Conservation (phyloP, 2,329 filamentous ascomycete species). For the Cryoendolithus antarcticus region DNA sequence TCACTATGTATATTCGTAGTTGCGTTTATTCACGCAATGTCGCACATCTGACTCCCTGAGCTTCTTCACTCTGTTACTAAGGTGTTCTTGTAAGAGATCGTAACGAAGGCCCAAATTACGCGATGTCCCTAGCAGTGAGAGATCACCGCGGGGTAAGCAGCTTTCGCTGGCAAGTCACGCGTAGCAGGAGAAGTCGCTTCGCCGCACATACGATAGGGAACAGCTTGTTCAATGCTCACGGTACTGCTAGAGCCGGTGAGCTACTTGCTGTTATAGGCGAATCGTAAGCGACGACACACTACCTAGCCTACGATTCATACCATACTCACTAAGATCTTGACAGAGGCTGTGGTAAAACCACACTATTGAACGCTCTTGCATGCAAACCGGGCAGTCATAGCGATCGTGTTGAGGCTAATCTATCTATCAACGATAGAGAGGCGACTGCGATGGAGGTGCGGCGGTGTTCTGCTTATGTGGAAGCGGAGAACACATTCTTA, state of each 20-base stretch:
- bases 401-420: constrained; percentile 33
- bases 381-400: constrained; percentile 32
- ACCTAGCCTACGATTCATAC: not conserved
- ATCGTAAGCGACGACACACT: constrained; percentile 9
- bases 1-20: too few species aligned
- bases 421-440: constrained; percentile 47
- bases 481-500: constrained; percentile 70
- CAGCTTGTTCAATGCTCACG: too few species aligned
- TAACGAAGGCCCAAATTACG: too few species aligned
- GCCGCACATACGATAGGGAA: too few species aligned
- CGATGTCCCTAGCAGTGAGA: too few species aligned
- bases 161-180: too few species aligned
- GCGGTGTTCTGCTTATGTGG: constrained; percentile 57
- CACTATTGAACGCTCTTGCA: constrained; percentile 62
- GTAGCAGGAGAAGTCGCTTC: too few species aligned
- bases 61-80: too few species aligned
- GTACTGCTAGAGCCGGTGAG: constrained; percentile 40
- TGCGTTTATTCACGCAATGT: too few species aligned
- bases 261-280: constrained; percentile 68
- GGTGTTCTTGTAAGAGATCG: too few species aligned
- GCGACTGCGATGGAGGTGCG: constrained; percentile 10
- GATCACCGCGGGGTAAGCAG: too few species aligned
- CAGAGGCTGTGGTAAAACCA: constrained; percentile 56
- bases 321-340: constrained; percentile 2
- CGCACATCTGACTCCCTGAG: too few species aligned